phyloP scores from a whole-genome alignment of 2,329 filamentous ascomycete species.

The Zelopaecilomyces penicillatus region DNA sequence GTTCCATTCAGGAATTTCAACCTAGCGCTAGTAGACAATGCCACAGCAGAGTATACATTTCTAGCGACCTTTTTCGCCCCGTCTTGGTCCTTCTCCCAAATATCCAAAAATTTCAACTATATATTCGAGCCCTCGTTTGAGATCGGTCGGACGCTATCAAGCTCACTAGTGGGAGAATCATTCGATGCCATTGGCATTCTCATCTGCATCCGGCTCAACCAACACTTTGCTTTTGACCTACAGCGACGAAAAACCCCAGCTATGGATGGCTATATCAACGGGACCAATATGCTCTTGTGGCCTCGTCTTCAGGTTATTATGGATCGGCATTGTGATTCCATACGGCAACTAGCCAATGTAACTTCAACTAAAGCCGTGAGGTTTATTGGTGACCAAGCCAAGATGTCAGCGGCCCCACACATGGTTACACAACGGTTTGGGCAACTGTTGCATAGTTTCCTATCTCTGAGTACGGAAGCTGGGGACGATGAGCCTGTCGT shows the following conservation, averaged over 20 bases:
- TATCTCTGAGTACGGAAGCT: constrained; percentile 77
- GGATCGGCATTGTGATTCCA: constrained; percentile 83
- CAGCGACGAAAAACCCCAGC: constrained; percentile 86
- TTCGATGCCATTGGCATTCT: constrained; percentile 81
- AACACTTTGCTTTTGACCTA: constrained; percentile 87
- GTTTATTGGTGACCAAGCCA: constrained; percentile 42
- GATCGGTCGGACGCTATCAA: constrained; percentile 71
- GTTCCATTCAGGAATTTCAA: constrained; percentile 92
- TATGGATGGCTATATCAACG: constrained; percentile 87
- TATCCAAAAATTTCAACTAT: constrained; percentile 75
- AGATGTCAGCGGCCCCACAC: constrained; percentile 74
- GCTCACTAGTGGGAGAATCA: constrained; percentile 64
- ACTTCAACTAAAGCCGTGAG: constrained; percentile 38
- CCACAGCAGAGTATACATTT: constrained; percentile 90
- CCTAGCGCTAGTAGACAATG: constrained; percentile 85
- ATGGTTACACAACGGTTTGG: constrained; percentile 92
- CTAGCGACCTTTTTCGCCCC: constrained; percentile 83
- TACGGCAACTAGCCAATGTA: constrained; percentile 53
- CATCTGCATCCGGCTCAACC: constrained; percentile 86
- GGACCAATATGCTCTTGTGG: constrained; percentile 92
- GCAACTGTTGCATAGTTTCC: constrained; percentile 78
- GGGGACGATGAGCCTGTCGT: constrained; percentile 91
- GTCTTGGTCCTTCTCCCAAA: constrained; percentile 62
- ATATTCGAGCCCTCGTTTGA: constrained; percentile 86
- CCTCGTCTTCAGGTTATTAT: constrained; percentile 90